phyloP scores from a whole-genome alignment of 257 asterid species.

The Euphrasia confusa region DNA sequence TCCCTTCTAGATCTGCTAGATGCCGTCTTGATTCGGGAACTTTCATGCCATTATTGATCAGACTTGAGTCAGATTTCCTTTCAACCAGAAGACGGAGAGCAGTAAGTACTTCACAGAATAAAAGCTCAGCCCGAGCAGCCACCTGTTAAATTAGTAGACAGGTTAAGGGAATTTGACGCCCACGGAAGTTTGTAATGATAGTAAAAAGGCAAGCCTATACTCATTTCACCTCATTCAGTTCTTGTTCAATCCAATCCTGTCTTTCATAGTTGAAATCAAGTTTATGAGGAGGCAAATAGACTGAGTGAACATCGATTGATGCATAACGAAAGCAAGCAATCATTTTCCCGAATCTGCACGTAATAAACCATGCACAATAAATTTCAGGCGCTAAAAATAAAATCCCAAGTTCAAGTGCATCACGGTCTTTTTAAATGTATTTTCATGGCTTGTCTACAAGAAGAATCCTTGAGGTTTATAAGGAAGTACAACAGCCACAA shows the following conservation, averaged over 20 bases:
- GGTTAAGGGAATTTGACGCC: conserved; percentile 10
- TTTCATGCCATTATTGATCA: conserved; percentile 28
- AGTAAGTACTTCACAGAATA: conserved; percentile 71
- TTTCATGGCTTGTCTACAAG: conserved; percentile 3
- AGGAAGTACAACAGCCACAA: conserved; percentile 14
- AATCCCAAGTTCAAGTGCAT: conserved; percentile 9
- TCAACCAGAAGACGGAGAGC: conserved; percentile 56
- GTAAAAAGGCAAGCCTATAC: background rate
- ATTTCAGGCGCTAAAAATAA: background rate
- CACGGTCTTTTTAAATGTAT: background rate
- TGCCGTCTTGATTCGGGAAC: conserved; percentile 50
- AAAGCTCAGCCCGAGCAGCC: conserved; percentile 54
- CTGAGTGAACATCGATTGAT: conserved; percentile 88
- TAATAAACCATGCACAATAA: conserved; percentile 22
- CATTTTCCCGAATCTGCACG: conserved; percentile 81
- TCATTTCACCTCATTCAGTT: conserved; percentile 58
- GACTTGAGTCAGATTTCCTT: conserved; percentile 36
- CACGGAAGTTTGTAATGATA: background rate
- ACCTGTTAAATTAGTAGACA: conserved; percentile 43
- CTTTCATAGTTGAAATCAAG: conserved; percentile 69
- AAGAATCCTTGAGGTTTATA: conserved; percentile 13
- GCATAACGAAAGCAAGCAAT: conserved; percentile 97
- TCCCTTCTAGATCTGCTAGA: conserved; percentile 58
- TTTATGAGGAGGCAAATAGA: conserved; percentile 72
- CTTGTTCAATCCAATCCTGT: conserved; percentile 82